Base-by-base conservation (phyloP, 2,329 filamentous ascomycete genomes). In the Chaetomium olivaceum region DNA sequence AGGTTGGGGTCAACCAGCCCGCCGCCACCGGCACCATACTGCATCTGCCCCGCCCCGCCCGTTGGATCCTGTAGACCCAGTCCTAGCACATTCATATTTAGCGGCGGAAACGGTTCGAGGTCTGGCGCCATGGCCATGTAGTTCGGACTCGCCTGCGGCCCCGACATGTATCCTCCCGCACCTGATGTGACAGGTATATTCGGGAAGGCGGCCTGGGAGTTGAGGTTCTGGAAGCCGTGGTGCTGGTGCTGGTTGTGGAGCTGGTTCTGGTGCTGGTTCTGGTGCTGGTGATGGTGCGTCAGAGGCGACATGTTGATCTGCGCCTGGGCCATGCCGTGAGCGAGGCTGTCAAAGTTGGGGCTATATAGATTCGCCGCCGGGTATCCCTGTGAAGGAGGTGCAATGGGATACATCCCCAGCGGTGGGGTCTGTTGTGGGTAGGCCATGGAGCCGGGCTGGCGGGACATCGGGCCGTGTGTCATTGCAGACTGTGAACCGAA, bases 31-130 rank as follows among this genome's bases (percentile, higher is more conserved):
- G 73, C 29, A 76, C 69, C 61, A 77, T 68, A 51, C 70, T 19
- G 9, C 23, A 58, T 31, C 31, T 29, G 43, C 23, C 29, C 29
- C 31, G 9, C 33, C 29, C 4, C 21, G 9, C 12, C 21, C 21
- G 29, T 62, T 9, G 74, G 54, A 55, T 77, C 73, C 57, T 79
- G 78, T 50, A 81, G 71, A 3, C 80, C 80, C 16, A 81, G 69
- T 1, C 80, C 80, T 11, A 82, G 68, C 0, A 76, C 71, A 56
- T 80, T 75, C 52, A 72, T 70, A 4, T 68, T 33, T 36, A 78
- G 71, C 1, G 74, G 69, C 3, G 77, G 75, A 46, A 80, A 81
- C 0, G 76, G 71, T 54, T 80, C 79, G 2, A 77, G 66, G 5
- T 75, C 73, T 0, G 72, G 67, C 2, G 73, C 62, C n/a, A 76